These are phyloP conservation scores for Globisporangium echinulatum DNA, from an alignment of 352 stramenopile genomes.

Conservation along the genomic window DNA sequence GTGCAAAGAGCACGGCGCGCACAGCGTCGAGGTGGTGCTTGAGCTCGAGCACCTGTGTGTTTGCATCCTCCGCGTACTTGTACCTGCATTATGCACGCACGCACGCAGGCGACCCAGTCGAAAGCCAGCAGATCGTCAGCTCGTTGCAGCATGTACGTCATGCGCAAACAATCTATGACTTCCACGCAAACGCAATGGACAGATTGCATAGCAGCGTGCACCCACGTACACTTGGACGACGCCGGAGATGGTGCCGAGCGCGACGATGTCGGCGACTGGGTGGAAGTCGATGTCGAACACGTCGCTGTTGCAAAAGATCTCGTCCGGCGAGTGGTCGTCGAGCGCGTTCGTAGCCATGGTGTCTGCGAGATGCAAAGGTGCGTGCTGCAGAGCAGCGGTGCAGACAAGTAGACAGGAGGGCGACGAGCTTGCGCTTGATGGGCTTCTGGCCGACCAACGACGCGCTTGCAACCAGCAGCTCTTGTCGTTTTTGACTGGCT, in stretches of 20 bases:
- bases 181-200: too few relatives aligned
- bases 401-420: background rate
- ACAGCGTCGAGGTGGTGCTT: conserved; percentile 73
- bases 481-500: conserved; percentile 23
- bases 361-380: conserved; percentile 1
- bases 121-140: background rate
- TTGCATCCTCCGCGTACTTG: conserved; percentile 71
- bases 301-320: conserved; percentile 67
- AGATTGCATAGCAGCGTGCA: background rate
- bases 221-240: conserved; percentile 72
- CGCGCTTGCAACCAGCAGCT: conserved; percentile 6
- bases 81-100: conserved; percentile 28
- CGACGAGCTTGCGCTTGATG: background rate
- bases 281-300: conserved; percentile 88
- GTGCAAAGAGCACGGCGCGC: conserved; percentile 59
- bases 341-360: conserved; percentile 44
- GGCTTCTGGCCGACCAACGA: background rate
- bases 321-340: conserved; percentile 72
- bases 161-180: too few relatives aligned
- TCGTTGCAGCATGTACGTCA: too few relatives aligned
- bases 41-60: conserved; percentile 64
- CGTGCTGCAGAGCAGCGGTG: background rate
- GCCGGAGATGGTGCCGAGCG: conserved; percentile 65
- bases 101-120: background rate
- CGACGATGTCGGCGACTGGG: conserved; percentile 58